Evolutionary conservation across 129 eudicot genomes (phyloP), one percentile per base, ranked within the genome.

Genomic region (Solidago caesia): DNA sequence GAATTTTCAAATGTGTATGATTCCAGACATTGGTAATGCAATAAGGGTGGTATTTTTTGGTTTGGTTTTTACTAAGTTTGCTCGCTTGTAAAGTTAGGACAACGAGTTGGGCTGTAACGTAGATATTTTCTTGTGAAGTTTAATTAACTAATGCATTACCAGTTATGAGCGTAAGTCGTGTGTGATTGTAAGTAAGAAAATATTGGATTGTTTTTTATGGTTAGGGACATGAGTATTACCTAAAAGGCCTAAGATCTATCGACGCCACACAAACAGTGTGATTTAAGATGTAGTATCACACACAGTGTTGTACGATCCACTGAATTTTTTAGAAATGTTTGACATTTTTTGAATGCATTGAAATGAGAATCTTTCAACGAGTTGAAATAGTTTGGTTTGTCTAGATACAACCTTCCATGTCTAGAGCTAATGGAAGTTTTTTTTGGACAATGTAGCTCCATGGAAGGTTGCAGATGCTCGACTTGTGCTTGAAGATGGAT

Each of bases 391-490:
- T 8, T 12, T 11, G n/a, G 4, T 15, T 48, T 12, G 21, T 53
- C 59, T 53, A 21, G 14, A 53, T 8, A 39, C 42, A 47, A 16
- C 2, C 46, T 55, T 46, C 55, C 64, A 70, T 70, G 12, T 70
- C 15, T 44, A 41, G 15, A 45, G 71, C 74, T 81, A 59, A 82
- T 61, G 60, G 71, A 82, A 29, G 3, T 5, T 5, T 0, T 3
- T 48, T 48, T 48, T 6, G 9, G 53, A 48, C 26, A 26, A 57
- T 44, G 7, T 58, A 85, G 96, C 84, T 65, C 99, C 99, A 21
- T 95, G 99, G 99, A 95, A 95, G 86, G 81, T 91, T 67, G 88
- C 99, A 41, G 97, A 95, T 83, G 96, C 99, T 49, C 84, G 99
- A 77, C 95, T 95, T 67, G 97, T 89, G 64, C 99, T 95, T 58